These are phyloP conservation scores for Bathelium albidoporum DNA, from an alignment of 495 filamentous ascomycete genomes.

Conservation along the genomic window DNA sequence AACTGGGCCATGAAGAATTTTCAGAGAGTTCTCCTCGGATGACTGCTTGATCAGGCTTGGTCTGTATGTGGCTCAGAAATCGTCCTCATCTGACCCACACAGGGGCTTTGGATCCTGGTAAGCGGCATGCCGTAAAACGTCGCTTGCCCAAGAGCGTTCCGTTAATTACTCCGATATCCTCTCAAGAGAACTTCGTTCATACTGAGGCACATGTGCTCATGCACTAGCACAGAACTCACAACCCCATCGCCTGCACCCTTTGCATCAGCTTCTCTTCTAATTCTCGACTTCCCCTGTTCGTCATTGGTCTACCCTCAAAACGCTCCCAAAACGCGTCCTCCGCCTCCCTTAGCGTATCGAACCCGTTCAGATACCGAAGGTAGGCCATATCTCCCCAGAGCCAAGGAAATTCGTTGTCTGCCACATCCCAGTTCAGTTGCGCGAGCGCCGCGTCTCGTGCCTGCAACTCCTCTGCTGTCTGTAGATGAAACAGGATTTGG, in stretches of 20 bases:
- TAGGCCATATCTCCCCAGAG: not conserved
- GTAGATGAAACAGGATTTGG: conserved; percentile 50
- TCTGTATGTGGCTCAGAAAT: too few relatives aligned
- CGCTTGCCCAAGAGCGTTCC: too few relatives aligned
- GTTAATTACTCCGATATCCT: too few relatives aligned
- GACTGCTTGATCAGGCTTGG: too few relatives aligned
- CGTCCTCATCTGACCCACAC: too few relatives aligned
- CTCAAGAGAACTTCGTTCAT: too few relatives aligned
- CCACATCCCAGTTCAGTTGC: not conserved
- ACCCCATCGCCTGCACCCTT: not conserved
- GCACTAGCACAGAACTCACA: too few relatives aligned
- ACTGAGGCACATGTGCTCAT: too few relatives aligned
- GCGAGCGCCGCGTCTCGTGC: conserved; percentile 40
- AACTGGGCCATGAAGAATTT: too few relatives aligned
- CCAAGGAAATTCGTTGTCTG: not conserved
- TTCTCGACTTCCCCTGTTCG: not conserved
- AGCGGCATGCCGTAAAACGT: too few relatives aligned
- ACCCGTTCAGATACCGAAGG: not conserved
- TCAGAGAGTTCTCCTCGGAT: too few relatives aligned
- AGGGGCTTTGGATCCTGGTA: too few relatives aligned
- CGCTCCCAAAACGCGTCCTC: not conserved
- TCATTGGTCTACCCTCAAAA: not conserved
- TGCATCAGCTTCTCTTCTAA: not conserved
- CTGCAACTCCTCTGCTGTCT: conserved; percentile 45
- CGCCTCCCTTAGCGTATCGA: not conserved